These are phyloP conservation scores for Cordyceps cicadae DNA, from an alignment of 2,329 filamentous ascomycete genomes.

Conservation along the genomic window DNA sequence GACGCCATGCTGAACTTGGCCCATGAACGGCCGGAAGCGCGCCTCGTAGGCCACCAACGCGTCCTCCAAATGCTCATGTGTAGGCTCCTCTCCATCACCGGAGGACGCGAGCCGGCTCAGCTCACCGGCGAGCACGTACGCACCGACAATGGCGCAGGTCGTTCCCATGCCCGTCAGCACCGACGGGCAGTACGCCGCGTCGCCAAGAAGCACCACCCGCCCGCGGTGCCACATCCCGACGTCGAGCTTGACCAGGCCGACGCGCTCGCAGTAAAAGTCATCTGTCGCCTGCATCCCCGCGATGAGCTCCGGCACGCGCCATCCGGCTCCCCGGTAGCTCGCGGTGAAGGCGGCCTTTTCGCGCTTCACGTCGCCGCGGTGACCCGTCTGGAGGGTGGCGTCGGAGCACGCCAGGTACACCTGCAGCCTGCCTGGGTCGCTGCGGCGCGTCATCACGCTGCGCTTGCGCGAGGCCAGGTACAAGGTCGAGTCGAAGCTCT, in stretches of 20 bases:
- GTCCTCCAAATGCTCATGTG: constrained; percentile 13
- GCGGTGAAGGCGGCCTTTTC: constrained; percentile 32
- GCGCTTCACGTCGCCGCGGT: constrained; percentile 24
- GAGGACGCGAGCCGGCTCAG: constrained; percentile 19
- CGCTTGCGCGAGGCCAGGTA: constrained; percentile 29
- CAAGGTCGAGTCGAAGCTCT: constrained; percentile 24
- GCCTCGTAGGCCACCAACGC: constrained; percentile 36
- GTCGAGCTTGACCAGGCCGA: constrained; percentile 37
- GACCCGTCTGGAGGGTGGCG: constrained; percentile 4
- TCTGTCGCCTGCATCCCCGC: constrained; percentile 29
- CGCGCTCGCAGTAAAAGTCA: constrained; percentile 38
- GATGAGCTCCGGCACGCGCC: constrained; percentile 33
- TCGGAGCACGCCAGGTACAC: constrained; percentile 28
- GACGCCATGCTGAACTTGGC: constrained; percentile 23
- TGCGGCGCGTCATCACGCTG: constrained; percentile 32
- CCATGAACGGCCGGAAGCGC: constrained; percentile 36
- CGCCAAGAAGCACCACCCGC: constrained; percentile 43
- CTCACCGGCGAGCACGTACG: constrained; percentile 51
- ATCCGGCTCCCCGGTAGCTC: constrained; percentile 34
- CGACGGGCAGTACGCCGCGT: constrained; percentile 44
- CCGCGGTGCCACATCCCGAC: constrained; percentile 35
- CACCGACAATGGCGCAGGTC: constrained; percentile 37
- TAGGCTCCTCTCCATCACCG: neutral
- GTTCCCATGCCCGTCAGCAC: constrained; percentile 45
- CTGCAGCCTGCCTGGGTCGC: constrained; percentile 28